These are phyloP conservation scores for Paramarasmius palmivorus DNA, from an alignment of 1,284 basidiomycete species.

Conservation along the genomic window DNA sequence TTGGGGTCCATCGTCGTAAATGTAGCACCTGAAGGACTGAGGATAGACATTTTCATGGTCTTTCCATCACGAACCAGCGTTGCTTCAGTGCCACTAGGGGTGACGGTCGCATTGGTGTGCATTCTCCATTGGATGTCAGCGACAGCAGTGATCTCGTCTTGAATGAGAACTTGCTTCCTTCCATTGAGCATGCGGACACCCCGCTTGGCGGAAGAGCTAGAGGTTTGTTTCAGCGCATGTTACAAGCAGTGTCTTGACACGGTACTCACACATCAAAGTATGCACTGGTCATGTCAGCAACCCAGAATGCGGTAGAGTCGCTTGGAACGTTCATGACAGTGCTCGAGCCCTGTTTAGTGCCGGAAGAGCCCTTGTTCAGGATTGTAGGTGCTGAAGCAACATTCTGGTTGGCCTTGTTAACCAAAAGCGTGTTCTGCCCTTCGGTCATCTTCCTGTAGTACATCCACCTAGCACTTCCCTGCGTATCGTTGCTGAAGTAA, in stretches of 20 bases:
- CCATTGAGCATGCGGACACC: constrained; percentile 88
- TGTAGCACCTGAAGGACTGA: constrained; percentile 50
- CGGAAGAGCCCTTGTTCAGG: constrained; percentile 53
- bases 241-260: constrained; percentile 5
- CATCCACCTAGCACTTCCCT: constrained; percentile 75
- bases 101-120: constrained; percentile 86
- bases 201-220: constrained; percentile 70
- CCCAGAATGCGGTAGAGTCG: constrained; percentile 84
- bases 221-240: constrained; percentile 13
- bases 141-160: constrained; percentile 77
- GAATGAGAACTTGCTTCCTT: constrained; percentile 88
- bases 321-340: constrained; percentile 63
- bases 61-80: constrained; percentile 34
- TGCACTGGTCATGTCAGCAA: constrained; percentile 77
- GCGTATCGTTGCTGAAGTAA: constrained; percentile 76
- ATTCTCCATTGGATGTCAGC: constrained; percentile 84
- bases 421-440: constrained; percentile 93
- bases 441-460: constrained; percentile 97
- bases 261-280: constrained; percentile 75
- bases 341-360: constrained; percentile 78
- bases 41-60: constrained; percentile 49
- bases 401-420: constrained; percentile 81
- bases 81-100: constrained; percentile 28
- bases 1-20: constrained; percentile 43
- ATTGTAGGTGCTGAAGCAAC: constrained; percentile 70